Conservation (phyloP, 2,329 filamentous ascomycete species). For the Arachnomyces sp. region DNA sequence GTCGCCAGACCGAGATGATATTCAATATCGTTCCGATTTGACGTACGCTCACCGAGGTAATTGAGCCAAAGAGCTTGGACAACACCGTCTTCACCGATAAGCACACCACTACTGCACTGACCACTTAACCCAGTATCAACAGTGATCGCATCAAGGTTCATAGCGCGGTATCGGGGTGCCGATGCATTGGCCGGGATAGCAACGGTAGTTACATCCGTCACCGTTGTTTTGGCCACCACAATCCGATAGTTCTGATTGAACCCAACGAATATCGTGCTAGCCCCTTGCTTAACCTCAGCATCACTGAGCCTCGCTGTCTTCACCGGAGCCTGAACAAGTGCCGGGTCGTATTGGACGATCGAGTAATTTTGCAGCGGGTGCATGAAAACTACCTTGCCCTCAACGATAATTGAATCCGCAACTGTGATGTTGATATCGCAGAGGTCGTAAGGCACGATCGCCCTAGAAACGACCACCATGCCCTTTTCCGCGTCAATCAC, state of each 20-base stretch:
- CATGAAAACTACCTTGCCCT: constrained; percentile 89
- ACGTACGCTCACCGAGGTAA: constrained; percentile 82
- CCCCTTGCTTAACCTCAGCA: constrained; percentile 80
- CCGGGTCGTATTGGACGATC: constrained; percentile 88
- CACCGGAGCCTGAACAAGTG: constrained; percentile 86
- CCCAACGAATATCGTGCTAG: constrained; percentile 93
- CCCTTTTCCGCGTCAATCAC: constrained; percentile 98
- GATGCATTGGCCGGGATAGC: constrained; percentile 89
- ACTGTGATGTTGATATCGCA: constrained; percentile 96
- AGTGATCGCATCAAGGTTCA: constrained; percentile 94
- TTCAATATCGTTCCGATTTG: constrained; percentile 79
- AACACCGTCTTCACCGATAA: constrained; percentile 80
- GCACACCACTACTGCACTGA: constrained; percentile 88
- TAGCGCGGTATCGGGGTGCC: constrained; percentile 84
- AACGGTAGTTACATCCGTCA: constrained; percentile 95
- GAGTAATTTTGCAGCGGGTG: constrained; percentile 96
- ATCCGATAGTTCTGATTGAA: constrained; percentile 93
- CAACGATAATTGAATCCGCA: constrained; percentile 89
- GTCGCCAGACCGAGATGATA: constrained; percentile 91
- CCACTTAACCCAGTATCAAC: constrained; percentile 87
- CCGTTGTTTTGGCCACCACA: constrained; percentile 85
- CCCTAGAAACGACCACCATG: constrained; percentile 84
- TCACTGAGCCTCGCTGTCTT: constrained; percentile 76
- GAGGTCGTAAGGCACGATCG: constrained; percentile 90
- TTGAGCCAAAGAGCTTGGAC: constrained; percentile 96